phyloP scores from a whole-genome alignment of 176 grass and related monocot genomes.

The Rhynchospora breviuscula region DNA sequence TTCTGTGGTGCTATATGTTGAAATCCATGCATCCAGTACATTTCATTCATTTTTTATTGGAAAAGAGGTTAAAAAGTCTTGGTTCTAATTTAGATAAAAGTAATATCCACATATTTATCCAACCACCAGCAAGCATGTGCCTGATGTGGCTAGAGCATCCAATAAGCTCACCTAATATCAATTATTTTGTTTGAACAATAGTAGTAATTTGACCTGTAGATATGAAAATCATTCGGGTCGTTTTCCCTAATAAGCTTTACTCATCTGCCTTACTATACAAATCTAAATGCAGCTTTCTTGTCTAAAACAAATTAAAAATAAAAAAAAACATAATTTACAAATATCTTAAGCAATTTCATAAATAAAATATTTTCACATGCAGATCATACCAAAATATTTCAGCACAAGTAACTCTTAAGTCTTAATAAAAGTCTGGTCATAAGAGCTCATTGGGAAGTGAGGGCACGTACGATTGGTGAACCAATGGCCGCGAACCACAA shows the following conservation, averaged over 20 bases:
- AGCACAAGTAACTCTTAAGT: too few relatives aligned
- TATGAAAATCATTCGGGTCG: background rate
- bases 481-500: background rate
- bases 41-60: background rate
- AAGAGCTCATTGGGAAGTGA: background rate
- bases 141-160: background rate
- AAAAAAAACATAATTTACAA: background rate
- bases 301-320: background rate
- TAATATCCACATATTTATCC: constrained; percentile 1
- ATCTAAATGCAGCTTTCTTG: background rate
- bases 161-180: background rate
- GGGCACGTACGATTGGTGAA: background rate
- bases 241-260: background rate
- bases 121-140: background rate
- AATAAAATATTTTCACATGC: background rate
- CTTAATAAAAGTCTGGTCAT: background rate
- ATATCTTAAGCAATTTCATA: background rate
- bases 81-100: constrained; percentile 4
- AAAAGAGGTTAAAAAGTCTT: background rate
- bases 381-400: background rate
- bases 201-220: background rate
- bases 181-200: background rate
- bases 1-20: background rate
- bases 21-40: background rate
- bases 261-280: background rate